Percentiles rank a stretch among this genome's conserved stretches.
Conservation (phyloP, 2,329 filamentous ascomycete species). For the Hymenoscyphus repandus region DNA sequence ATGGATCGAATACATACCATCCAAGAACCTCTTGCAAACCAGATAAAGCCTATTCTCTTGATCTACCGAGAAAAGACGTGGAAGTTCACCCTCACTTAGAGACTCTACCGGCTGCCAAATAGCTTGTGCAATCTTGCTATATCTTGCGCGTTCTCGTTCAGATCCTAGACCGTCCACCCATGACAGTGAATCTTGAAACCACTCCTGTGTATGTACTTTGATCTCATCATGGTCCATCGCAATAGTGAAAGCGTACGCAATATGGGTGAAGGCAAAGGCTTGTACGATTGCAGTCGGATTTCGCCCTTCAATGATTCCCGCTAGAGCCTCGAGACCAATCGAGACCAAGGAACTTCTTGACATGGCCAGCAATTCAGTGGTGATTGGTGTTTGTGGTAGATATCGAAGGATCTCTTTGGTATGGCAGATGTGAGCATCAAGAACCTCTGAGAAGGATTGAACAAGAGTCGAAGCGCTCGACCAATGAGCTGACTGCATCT, state of each 20-base stretch:
- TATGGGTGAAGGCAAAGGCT: constrained; percentile 25
- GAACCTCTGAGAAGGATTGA: constrained; percentile 21
- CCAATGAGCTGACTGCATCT: constrained; percentile 19
- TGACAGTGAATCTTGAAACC: constrained; percentile 21
- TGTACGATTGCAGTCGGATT: constrained; percentile 23
- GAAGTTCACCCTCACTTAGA: background rate
- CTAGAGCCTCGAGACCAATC: constrained; percentile 23
- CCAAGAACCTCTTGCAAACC: constrained; percentile 20
- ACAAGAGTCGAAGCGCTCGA: constrained; percentile 15
- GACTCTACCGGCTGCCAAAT: constrained; percentile 22
- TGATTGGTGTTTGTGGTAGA: constrained; percentile 15
- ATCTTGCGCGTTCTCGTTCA: constrained; percentile 15
- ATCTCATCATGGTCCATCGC: constrained; percentile 17
- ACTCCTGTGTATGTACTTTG: constrained; percentile 17
- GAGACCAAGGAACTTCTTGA: constrained; percentile 22
- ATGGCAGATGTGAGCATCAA: constrained; percentile 22
- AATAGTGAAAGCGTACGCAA: constrained; percentile 24
- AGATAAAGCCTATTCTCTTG: constrained; percentile 11
- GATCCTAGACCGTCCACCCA: constrained; percentile 18
- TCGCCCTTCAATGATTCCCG: constrained; percentile 22
- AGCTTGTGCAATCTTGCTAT: constrained; percentile 18
- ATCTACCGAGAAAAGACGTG: background rate
- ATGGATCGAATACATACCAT: constrained; percentile 16
- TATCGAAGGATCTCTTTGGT: constrained; percentile 18
- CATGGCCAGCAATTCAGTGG: constrained; percentile 19